Evolutionary conservation across 1,284 basidiomycete genomes (phyloP), one percentile per base, ranked within the genome.

Genomic region (Malassezia sp.): DNA sequence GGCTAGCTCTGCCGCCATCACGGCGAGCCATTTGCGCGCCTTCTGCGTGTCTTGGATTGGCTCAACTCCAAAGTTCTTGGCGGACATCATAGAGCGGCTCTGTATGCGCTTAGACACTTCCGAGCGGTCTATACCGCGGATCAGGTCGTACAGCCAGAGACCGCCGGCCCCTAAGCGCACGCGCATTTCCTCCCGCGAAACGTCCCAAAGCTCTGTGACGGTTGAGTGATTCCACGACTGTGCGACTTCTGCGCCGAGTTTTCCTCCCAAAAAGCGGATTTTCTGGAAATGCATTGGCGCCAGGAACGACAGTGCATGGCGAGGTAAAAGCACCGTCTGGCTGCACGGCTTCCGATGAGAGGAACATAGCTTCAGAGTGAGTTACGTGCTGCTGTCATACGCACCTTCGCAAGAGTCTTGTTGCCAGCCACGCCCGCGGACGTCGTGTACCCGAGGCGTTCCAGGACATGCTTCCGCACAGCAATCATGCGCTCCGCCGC

Each of bases 381-480:
- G 22, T 23, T 14, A 6, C n/a, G n/a, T n/a, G n/a, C n/a, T n/a
- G n/a, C n/a, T 20, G 26, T 15, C 14, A 14, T n/a, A 32, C 40
- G 9, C 22, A 42, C 40, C 24, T 97, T 95, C 0, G 90, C 83
- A 29, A 96, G 75, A 52, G 89, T 85, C 70, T 95, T 97, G 71
- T 95, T 97, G 56, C 83, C 77, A 2, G 86, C 83, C 45, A 97
- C 84, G 1, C 93, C 93, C 79, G 93, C 91, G 36, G 87, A 90
- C 40, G 86, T 93, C 6, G 88, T 89, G 64, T 99, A 97, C 14
- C 87, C 85, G 18, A 97, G 75, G 59, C 80, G 77, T 22, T 75
- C 73, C 42, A 77, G 75, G 3, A 96, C 80, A 47, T 82, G 80
- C 52, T 74, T 74, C 54, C 84, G 76, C 32, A 83, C 79, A 42